Percentiles rank a stretch among this genome's conserved stretches.
These are phyloP conservation scores for Trebouxia gelatinosa DNA, from an alignment of 163 green algal genomes.

Conservation along the genomic window DNA sequence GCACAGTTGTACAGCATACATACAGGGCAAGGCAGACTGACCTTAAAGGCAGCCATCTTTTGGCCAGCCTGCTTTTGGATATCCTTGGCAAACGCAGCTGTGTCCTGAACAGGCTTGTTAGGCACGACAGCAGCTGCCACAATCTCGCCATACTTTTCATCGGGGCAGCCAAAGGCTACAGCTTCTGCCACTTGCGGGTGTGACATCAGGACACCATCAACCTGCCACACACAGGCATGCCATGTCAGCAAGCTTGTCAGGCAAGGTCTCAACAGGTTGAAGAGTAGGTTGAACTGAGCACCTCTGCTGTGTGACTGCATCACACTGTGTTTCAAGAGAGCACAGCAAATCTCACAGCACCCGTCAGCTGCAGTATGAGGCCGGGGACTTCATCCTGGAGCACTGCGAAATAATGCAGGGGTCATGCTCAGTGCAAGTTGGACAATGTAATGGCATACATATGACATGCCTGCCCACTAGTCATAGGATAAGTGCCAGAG, in stretches of 20 bases:
- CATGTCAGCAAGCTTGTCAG: background rate
- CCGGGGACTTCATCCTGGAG: background rate
- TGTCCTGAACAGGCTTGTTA: slow-evolving; percentile 38
- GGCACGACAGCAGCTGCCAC: slow-evolving; percentile 80
- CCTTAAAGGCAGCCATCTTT: slow-evolving; percentile 74
- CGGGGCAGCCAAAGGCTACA: slow-evolving; percentile 76
- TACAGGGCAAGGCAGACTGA: slow-evolving; percentile 23
- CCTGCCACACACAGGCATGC: slow-evolving; percentile 36
- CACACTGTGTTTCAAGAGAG: no score
- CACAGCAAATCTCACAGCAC: background rate
- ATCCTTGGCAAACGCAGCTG: slow-evolving; percentile 30
- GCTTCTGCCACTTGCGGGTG: slow-evolving; percentile 76
- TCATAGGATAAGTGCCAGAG: no score
- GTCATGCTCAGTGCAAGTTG: no score
- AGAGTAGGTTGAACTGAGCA: no score
- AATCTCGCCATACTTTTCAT: slow-evolving; percentile 82
- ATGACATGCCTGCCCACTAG: no score
- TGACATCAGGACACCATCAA: slow-evolving; percentile 71
- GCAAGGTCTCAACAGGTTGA: background rate
- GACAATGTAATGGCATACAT: no score
- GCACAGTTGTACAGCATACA: no score
- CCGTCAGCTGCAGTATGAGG: background rate
- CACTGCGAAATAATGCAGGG: no score
- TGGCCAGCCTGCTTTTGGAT: slow-evolving; percentile 48
- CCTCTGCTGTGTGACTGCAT: no score